These are phyloP conservation scores for Cucumis hystrix DNA, from an alignment of 306 rosid species.

Conservation along the genomic window DNA sequence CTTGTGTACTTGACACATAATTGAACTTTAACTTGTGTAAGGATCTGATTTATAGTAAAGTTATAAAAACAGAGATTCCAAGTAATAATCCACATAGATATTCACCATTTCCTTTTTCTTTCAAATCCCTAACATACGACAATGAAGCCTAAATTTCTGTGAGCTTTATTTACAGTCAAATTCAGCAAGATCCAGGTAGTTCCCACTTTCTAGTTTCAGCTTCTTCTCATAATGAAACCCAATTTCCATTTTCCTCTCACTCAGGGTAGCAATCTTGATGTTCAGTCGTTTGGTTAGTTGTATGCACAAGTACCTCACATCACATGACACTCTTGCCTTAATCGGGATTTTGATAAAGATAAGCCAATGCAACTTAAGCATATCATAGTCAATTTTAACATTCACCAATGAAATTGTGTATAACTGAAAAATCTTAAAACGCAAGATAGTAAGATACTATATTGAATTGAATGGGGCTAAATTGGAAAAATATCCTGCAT, in stretches of 20 bases:
- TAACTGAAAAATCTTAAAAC: background rate
- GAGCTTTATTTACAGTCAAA: background rate
- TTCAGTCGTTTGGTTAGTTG: slow-evolving; percentile 31
- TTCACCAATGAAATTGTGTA: background rate
- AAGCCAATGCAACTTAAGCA: background rate
- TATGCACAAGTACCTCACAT: slow-evolving; percentile 35
- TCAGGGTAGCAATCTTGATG: slow-evolving; percentile 71
- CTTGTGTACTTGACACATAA: background rate
- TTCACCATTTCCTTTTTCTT: background rate
- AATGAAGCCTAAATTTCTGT: background rate
- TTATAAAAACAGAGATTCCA: background rate
- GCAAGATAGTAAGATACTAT: no score
- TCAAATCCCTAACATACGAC: background rate
- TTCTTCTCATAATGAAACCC: background rate
- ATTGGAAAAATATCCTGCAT: no score
- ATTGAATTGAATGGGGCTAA: background rate
- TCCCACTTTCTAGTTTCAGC: background rate
- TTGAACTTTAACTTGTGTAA: background rate
- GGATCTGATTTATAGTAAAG: background rate
- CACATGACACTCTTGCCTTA: slow-evolving; percentile 62
- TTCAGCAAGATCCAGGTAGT: background rate
- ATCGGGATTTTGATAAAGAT: no score
- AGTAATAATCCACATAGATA: background rate
- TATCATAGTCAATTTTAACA: background rate
- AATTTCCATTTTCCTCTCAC: background rate